Conservation (phyloP, 2,329 filamentous ascomycete species). For the Remersonia thermophila region DNA sequence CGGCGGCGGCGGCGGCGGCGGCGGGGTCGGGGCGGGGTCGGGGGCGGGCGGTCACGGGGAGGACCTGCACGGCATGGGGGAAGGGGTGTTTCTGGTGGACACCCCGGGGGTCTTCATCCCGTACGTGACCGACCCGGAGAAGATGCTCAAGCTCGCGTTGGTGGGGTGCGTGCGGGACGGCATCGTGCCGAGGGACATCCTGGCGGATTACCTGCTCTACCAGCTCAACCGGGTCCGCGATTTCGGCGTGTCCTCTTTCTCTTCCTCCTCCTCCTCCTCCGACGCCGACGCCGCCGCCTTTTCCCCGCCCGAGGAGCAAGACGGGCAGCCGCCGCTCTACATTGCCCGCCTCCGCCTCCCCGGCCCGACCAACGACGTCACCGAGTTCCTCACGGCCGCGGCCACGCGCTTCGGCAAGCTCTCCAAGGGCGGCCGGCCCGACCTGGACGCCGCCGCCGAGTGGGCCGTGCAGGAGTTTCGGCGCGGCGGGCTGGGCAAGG, state of each 20-base stretch:
- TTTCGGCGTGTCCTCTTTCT: too few species aligned
- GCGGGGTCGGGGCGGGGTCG: too few species aligned
- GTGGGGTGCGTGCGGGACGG: conserved; percentile 86
- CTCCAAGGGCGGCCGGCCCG: conserved; percentile 57
- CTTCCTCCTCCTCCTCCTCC: too few species aligned
- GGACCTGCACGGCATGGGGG: conserved; percentile 25
- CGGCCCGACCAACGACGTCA: conserved; percentile 72
- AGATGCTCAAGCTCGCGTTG: conserved; percentile 90
- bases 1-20: conserved; percentile 10
- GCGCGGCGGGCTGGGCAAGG: conserved; percentile 59
- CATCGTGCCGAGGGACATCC: conserved; percentile 60
- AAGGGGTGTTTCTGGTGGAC: conserved; percentile 74
- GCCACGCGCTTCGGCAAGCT: conserved; percentile 66
- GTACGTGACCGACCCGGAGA: conserved; percentile 70
- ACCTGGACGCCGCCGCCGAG: conserved; percentile 60
- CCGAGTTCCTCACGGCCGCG: conserved; percentile 56
- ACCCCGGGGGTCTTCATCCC: conserved; percentile 94
- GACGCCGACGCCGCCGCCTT: too few species aligned
- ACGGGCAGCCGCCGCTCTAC: conserved; percentile 31
- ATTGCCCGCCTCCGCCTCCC: conserved; percentile 31
- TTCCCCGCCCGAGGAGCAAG: too few species aligned
- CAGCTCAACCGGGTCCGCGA: conserved; percentile 53
- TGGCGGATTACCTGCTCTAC: conserved; percentile 86
- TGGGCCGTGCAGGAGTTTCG: conserved; percentile 78
- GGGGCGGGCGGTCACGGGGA: too few species aligned